These are phyloP conservation scores for Ajuga chamaepitys DNA, from an alignment of 257 asterid genomes.

Conservation along the genomic window DNA sequence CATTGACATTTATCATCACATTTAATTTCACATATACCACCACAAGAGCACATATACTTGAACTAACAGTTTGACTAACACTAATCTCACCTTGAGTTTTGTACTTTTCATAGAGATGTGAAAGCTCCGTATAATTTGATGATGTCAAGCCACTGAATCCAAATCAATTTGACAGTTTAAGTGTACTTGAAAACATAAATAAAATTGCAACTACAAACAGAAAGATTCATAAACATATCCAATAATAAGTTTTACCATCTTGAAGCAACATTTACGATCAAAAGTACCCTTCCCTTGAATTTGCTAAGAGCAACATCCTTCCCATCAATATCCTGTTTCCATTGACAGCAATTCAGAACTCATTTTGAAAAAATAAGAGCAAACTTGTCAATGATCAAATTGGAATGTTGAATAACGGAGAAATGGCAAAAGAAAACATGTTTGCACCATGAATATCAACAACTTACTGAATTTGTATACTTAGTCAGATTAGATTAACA, in stretches of 20 bases:
- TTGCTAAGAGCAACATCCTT: constrained; percentile 70
- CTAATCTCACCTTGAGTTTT: constrained; percentile 69
- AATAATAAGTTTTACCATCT: constrained; percentile 45
- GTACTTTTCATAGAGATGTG: constrained; percentile 70
- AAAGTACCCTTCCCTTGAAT: constrained; percentile 71
- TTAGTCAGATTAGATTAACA: neutral
- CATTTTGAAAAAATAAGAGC: neutral
- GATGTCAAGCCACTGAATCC: constrained; percentile 81
- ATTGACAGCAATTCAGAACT: neutral
- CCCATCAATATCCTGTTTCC: constrained; percentile 74
- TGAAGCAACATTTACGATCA: constrained; percentile 94
- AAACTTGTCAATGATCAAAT: neutral
- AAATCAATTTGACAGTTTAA: constrained; percentile 21
- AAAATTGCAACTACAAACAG: neutral
- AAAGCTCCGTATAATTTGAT: constrained; percentile 82
- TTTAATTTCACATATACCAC: neutral
- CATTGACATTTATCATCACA: constrained; percentile 1
- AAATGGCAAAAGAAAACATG: neutral
- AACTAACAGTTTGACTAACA: neutral
- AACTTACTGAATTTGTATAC: neutral
- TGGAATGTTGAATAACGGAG: neutral
- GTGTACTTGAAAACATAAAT: neutral
- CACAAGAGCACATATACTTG: neutral
- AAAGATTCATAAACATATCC: neutral
- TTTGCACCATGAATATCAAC: neutral